Evolutionary conservation across 257 asterid species (phyloP).

Genomic region (Solanum sejunctum): DNA sequence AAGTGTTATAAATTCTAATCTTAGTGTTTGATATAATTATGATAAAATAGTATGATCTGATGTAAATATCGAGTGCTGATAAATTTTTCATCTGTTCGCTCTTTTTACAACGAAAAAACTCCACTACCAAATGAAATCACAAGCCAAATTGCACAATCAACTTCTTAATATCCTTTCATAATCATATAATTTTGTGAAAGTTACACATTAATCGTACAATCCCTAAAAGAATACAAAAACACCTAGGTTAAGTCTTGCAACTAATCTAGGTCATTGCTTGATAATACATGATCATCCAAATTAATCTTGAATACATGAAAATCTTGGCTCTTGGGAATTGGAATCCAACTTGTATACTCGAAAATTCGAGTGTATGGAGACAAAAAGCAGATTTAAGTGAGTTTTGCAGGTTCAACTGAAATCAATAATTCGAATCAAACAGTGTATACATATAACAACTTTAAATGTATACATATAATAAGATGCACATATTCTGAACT

Average conservation of each 20-base stretch:
- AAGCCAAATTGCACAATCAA: background rate
- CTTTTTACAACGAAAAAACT: background rate
- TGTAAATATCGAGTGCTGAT: background rate
- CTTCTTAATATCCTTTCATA: background rate
- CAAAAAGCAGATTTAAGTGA: background rate
- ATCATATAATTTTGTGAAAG: background rate
- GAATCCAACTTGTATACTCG: background rate
- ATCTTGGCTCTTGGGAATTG: background rate
- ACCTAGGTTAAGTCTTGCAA: background rate
- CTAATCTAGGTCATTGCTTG: background rate
- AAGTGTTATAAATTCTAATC: no score
- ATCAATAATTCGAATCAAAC: background rate
- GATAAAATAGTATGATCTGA: background rate
- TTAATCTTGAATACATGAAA: background rate
- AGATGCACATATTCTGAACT: background rate
- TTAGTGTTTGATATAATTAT: background rate
- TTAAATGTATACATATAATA: background rate
- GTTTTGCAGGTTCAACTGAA: background rate
- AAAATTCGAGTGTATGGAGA: background rate
- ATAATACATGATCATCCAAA: background rate
- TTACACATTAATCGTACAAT: background rate
- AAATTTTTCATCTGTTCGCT: background rate
- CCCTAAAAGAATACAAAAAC: background rate
- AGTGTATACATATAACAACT: background rate
- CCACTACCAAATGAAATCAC: background rate